A percentile compares a stretch with the other conserved stretches of the same genome.
Conservation (phyloP, 257 asterid species). For the Nicotiana noctiflora region DNA sequence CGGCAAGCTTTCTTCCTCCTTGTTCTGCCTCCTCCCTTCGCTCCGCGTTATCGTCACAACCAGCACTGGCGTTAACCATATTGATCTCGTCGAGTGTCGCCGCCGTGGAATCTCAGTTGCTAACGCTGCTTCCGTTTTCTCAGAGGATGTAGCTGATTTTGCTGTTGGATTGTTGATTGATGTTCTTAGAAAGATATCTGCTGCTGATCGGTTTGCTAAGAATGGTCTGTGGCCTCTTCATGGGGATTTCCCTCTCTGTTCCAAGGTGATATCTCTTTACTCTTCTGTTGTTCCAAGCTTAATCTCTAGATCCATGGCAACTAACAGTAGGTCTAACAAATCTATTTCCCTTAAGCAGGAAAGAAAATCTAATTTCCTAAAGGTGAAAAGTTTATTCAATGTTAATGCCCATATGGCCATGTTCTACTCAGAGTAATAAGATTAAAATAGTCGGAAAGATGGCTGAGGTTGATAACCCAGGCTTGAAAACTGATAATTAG, state of each 20-base stretch:
- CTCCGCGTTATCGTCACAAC: constrained; percentile 41
- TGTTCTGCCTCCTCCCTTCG: constrained; percentile 44
- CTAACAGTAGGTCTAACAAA: too few species aligned
- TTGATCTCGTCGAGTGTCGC: constrained; percentile 65
- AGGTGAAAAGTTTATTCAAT: background rate
- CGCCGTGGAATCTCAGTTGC: constrained; percentile 51
- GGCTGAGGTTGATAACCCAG: too few species aligned
- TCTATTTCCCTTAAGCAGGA: background rate
- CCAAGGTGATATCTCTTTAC: constrained; percentile 30
- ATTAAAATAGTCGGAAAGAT: too few species aligned
- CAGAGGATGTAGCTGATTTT: constrained; percentile 27
- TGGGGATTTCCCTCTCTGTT: constrained; percentile 40
- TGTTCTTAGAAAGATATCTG: constrained; percentile 20
- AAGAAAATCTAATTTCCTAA: background rate
- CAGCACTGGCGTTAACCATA: constrained; percentile 61
- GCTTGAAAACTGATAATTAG: too few species aligned
- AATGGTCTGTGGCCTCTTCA: constrained; percentile 42
- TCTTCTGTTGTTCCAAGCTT: background rate
- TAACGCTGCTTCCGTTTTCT: constrained; percentile 23
- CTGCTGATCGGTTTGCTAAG: constrained; percentile 38
- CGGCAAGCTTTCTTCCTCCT: constrained; percentile 25
- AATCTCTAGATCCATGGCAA: too few species aligned
- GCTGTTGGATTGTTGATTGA: constrained; percentile 28
- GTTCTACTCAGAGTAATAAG: too few species aligned
- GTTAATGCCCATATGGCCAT: background rate